phyloP scores from a whole-genome alignment of 495 filamentous ascomycete species.

The Durotheca rogersii region DNA sequence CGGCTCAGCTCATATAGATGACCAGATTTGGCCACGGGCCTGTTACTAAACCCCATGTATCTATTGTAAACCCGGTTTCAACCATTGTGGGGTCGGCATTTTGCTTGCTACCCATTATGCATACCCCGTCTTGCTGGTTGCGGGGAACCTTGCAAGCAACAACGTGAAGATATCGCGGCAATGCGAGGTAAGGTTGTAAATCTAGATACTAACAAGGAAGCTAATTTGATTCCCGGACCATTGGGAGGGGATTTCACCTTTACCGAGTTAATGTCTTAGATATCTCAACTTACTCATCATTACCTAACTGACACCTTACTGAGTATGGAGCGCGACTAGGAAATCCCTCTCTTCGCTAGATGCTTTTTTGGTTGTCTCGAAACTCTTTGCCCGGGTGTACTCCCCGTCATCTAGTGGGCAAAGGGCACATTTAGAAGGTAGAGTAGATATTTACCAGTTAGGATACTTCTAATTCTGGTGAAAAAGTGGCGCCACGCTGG shows the following conservation, averaged over 20 bases:
- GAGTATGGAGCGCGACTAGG: background rate
- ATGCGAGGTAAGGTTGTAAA: conserved; percentile 1
- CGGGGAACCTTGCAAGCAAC: conserved; percentile 29
- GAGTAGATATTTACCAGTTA: too few species aligned
- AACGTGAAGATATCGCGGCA: conserved; percentile 30
- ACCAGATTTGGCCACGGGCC: too few species aligned
- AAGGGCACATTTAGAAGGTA: too few species aligned
- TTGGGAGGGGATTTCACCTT: background rate
- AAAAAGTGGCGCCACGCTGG: too few species aligned
- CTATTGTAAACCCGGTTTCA: conserved; percentile 2
- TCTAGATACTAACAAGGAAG: conserved; percentile 4
- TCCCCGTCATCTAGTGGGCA: too few species aligned
- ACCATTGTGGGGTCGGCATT: conserved; percentile 2
- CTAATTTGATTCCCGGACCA: background rate
- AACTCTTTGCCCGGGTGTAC: too few species aligned
- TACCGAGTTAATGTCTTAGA: background rate
- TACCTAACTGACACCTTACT: background rate
- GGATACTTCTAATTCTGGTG: too few species aligned
- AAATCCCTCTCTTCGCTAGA: conserved; percentile 1
- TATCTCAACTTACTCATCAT: background rate
- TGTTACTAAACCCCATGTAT: conserved; percentile 7
- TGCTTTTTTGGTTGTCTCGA: background rate
- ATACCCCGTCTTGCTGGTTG: conserved; percentile 8
- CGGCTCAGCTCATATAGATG: too few species aligned
- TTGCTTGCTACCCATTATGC: conserved; percentile 8